These are phyloP conservation scores for Oenanthe sinensis DNA, from an alignment of 129 eudicot species.

Conservation along the genomic window DNA sequence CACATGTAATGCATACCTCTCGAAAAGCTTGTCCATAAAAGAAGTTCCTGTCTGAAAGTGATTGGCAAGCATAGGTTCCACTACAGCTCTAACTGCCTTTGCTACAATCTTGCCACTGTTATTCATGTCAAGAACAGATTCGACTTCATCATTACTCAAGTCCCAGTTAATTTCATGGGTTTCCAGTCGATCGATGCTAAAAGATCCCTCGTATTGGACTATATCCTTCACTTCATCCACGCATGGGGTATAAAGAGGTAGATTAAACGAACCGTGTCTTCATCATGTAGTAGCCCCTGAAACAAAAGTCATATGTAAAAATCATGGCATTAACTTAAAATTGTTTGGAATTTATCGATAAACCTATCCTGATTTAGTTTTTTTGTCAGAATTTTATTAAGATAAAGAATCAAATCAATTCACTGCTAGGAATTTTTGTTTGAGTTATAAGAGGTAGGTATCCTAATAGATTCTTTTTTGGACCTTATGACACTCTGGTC, in stretches of 20 bases:
- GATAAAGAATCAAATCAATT: neutral
- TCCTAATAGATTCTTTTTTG: neutral
- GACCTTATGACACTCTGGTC: neutral
- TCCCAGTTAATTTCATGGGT: neutral
- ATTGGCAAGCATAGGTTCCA: neutral
- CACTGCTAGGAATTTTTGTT: neutral
- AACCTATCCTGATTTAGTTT: neutral
- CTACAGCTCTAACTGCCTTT: neutral
- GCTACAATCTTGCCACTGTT: neutral
- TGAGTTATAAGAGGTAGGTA: neutral
- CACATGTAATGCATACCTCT: constrained; percentile 5
- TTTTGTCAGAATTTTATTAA: neutral
- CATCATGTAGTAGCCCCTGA: neutral
- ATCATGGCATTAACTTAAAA: too few species aligned
- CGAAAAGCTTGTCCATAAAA: constrained; percentile 1
- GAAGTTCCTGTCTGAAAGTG: neutral
- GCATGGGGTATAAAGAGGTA: constrained; percentile 1
- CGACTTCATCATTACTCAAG: neutral
- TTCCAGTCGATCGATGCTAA: neutral
- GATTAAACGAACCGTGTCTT: neutral
- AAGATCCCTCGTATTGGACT: neutral
- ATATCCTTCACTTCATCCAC: constrained; percentile 3
- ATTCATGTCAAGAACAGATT: neutral
- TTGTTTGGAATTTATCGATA: too few species aligned
- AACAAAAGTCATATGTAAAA: neutral